Base-by-base conservation (phyloP, 768 basidiomycete genomes). In the Pleurotus cornucopiae region DNA sequence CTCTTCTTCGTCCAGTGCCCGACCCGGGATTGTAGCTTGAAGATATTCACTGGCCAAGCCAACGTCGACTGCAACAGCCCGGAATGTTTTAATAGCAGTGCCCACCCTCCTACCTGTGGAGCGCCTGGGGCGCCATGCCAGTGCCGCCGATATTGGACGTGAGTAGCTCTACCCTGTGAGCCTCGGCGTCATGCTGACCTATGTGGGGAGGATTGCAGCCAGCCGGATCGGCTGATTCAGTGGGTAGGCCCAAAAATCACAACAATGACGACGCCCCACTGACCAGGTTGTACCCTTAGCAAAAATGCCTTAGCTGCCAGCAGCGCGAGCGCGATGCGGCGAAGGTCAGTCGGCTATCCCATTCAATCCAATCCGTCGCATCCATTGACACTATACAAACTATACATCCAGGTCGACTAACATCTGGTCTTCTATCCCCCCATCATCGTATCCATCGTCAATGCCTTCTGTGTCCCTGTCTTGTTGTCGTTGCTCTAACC, bases 381-480 rank as follows among this genome's bases (percentile, higher is more conserved):
- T 57, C 55, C 21, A 58, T 49, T 43, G 54, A 51, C 54, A 56
- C 21, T 56, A 45, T 34, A 34, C 46, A 49, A 49, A 56, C 62
- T 67, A 76, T 59, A 71, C 65, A 62, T 77, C 70, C 66, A 86
- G 66, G 41, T 84, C 82, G 62, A 81, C 76, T 37, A 89, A 61
- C 71, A 83, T 78, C 47, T 71, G 75, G 62, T 90, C 86, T 21
- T 79, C 77, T 55, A 91, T 77, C 11, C 85, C 89, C 2, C 84
- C 86, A 60, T 88, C 83, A 5, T 76, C 82, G 61, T 84, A 88
- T 48, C 87, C 84, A 34, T 89, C 85, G 41, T 80, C 79, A 37
- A 79, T 78, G 23, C 77, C 72, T 61, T 64, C 66, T 58, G 56
- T 68, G 61, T 52, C 65, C 53, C 62, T 59, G 63, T 67, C 67